Base-by-base conservation (phyloP, 352 stramenopile species). In the Globisporangium irregulare region DNA sequence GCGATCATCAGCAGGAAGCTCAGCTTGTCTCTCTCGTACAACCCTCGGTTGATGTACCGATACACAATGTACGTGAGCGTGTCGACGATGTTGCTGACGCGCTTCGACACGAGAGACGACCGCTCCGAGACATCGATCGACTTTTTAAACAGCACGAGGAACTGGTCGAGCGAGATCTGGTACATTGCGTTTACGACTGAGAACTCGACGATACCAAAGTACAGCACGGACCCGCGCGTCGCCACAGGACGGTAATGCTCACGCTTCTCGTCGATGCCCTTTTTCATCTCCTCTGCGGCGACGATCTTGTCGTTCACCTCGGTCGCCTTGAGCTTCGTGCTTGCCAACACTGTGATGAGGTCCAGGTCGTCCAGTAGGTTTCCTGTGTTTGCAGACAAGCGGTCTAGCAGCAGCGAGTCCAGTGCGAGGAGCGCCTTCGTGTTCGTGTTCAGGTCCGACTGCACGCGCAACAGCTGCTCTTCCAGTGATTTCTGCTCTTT, bases 271-370 rank as follows among this genome's bases (percentile, higher is more conserved):
- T 97, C 89, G 60, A 98, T 98, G 0, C 85, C 87, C 25, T 79
- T 79, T 54, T 94, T 92, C 70, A 94, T 94, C 66, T 96, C 85
- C 48, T 91, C 85, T 7, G 93, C 91, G 0, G 89, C 81, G 10
- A 92, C 70, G 32, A 98, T 91, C 70, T 97, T 97, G 69, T 96
- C 90, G 61, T 97, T 95, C 10, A 97, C 91, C 71, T 97, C 87
- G 0, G 79, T 92, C 0, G 90, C 87, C 77, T 97, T 98, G 22
- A 87, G 78, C 71, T 98, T 98, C 5, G 91, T 98, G 58, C 90
- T 89, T 0, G 85, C 86, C 12, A 98, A 79, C 9, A 95, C 88
- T 0, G 74, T 81, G 18, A 97, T 95, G 10, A 98, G 78, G 59
- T 97, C 90, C 27, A 94, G 72, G 58, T 93, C 86, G 56, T 98